phyloP scores from a whole-genome alignment of 2,329 filamentous ascomycete genomes.

The Ceratocystis diversiconidia region DNA sequence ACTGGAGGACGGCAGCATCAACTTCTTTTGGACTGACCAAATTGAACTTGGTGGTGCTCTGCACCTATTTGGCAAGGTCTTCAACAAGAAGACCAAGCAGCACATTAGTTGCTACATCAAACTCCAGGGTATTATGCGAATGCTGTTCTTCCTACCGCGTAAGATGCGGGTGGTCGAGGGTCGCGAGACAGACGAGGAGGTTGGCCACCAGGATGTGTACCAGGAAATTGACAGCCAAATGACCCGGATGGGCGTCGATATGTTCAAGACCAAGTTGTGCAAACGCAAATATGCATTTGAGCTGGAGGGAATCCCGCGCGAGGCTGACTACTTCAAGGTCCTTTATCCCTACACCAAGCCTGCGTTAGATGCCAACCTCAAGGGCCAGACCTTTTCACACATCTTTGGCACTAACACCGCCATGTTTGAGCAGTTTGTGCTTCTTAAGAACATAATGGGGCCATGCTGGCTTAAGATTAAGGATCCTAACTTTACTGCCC shows the following conservation, averaged over 20 bases:
- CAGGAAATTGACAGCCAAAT: constrained; percentile 78
- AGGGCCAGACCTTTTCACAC: constrained; percentile 81
- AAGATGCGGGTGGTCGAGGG: constrained; percentile 43
- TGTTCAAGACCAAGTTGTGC: constrained; percentile 88
- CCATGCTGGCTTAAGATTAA: constrained; percentile 93
- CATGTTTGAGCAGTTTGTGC: constrained; percentile 92
- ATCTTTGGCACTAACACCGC: constrained; percentile 89
- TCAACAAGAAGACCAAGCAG: constrained; percentile 65
- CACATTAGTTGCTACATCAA: constrained; percentile 93
- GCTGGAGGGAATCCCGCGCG: constrained; percentile 69
- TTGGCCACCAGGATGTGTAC: constrained; percentile 82
- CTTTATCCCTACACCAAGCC: constrained; percentile 77
- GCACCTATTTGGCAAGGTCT: constrained; percentile 90
- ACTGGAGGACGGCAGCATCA: constrained; percentile 82
- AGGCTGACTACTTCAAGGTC: constrained; percentile 87
- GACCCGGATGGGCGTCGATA: constrained; percentile 68
- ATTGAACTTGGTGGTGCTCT: constrained; percentile 81
- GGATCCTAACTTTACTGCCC: constrained; percentile 63
- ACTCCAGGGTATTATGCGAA: constrained; percentile 83
- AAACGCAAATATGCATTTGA: constrained; percentile 93
- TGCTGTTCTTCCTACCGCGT: constrained; percentile 83
- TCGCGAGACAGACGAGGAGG: constrained; percentile 57
- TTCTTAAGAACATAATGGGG: constrained; percentile 98
- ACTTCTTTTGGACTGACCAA: constrained; percentile 96
- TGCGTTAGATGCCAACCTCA: constrained; percentile 49